Base-by-base conservation (phyloP, 2,329 filamentous ascomycete genomes). In the Aureobasidium sp. region DNA sequence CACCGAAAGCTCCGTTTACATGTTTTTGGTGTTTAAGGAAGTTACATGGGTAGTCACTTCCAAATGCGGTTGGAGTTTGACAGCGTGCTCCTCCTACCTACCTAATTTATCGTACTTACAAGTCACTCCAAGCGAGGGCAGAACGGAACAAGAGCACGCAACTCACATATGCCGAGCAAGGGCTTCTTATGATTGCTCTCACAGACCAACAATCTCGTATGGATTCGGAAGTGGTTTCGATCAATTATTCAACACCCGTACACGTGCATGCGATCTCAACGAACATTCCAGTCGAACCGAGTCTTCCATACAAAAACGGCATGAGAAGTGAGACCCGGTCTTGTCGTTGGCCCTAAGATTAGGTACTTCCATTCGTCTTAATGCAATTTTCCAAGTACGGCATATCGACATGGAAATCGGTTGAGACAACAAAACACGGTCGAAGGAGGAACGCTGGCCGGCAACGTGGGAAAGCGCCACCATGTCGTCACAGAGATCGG, bases 401-500 rank as follows among this genome's bases (percentile, higher is more conserved):
- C 39, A 42, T 31, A 35, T 33, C 22, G 14, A 33, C 37, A 57
- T 31, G 31, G 19, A 31, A 48, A 58, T 58, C 54, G 54, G 54
- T 58, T 58, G 54, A 58, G 54, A 29, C 42, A 47, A 19, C 8
- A 33, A 57, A 24, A 44, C 19, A 37, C 39, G 39, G 54, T 58
- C 54, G 54, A 42, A 19, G 31, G 42, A 58, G 54, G 40, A 57
- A 57, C 53, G 53, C 27, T 47, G 2, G 29, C 42, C 40, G 39
- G 54, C 42, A 48, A 47, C 42, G 40, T 37, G 54, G 54, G 31
- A 58, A 48, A 27, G 42, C 54, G 54, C 54, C 54, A 58, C 54
- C 31, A 57, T 57, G 53, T 44, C 54, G 54, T 58, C 54, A 58
- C 54, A 39, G 19, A 24, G 27, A 35, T 58, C 29, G 19, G 31